Conservation (phyloP, 1,284 basidiomycete species). For the Bjerkandera adusta region DNA sequence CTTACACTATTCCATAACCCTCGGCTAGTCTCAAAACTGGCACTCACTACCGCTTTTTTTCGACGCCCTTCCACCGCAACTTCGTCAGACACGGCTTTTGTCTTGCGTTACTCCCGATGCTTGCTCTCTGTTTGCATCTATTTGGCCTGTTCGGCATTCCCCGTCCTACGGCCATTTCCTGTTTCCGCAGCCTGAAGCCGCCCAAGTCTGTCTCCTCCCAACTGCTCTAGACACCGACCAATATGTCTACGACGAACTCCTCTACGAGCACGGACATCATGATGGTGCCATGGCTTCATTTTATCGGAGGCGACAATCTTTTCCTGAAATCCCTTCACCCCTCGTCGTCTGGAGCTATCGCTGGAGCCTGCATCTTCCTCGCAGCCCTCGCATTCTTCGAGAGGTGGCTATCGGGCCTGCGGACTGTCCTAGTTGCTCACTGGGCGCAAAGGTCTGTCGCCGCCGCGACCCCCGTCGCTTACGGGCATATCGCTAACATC, state of each 20-base stretch:
- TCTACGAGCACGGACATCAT: constrained; percentile 21
- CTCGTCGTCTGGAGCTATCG: constrained; percentile 60
- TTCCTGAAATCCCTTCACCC: constrained; percentile 72
- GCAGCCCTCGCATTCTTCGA: constrained; percentile 67
- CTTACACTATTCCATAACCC: too few species aligned
- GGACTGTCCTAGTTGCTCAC: constrained; percentile 46
- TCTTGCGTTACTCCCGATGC: too few species aligned
- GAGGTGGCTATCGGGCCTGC: constrained; percentile 58
- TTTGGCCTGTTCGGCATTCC: too few species aligned
- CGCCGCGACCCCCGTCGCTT: not conserved
- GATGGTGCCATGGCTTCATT: constrained; percentile 69
- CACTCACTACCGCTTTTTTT: too few species aligned
- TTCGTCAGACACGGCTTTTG: too few species aligned
- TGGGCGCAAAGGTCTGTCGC: constrained; percentile 59
- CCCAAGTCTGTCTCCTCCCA: too few species aligned
- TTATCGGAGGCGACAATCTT: constrained; percentile 58
- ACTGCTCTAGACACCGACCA: constrained; percentile 9
- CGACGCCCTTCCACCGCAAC: too few species aligned
- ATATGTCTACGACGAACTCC: constrained; percentile 10
- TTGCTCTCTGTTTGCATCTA: too few species aligned
- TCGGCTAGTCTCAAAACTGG: too few species aligned
- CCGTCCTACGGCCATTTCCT: too few species aligned
- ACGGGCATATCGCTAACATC: not conserved
- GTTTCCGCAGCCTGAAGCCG: too few species aligned
- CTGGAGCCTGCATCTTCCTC: constrained; percentile 72